phyloP scores from a whole-genome alignment of 345 rosid species.

The Excoecaria cochinchinensis region DNA sequence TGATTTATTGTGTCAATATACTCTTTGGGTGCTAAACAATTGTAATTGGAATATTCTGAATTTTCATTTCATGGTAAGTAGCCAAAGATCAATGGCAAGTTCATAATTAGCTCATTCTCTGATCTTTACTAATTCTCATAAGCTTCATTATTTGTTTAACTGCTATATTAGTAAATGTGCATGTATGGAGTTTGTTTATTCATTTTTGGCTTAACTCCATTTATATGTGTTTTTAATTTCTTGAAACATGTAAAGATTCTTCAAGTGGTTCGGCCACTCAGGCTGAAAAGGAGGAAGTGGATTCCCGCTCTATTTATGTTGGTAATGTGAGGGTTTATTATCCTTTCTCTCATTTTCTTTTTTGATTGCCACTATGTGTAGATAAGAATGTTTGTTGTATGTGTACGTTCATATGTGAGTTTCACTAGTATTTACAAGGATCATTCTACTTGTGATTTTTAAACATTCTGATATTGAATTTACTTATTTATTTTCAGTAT shows the following conservation, averaged over 20 bases:
- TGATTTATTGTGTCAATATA: background rate
- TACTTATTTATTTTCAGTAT: background rate
- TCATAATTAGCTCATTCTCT: background rate
- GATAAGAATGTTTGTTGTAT: background rate
- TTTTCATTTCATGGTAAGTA: background rate
- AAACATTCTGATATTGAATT: background rate
- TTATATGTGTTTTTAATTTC: background rate
- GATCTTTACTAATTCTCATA: background rate
- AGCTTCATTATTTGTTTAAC: background rate
- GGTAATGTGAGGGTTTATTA: conserved; percentile 81
- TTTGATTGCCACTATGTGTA: background rate
- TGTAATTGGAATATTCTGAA: background rate
- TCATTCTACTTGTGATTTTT: conserved; percentile 2
- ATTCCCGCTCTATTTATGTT: conserved; percentile 88
- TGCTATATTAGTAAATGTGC: background rate
- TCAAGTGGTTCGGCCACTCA: conserved; percentile 58
- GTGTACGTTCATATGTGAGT: background rate
- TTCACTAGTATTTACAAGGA: conserved; percentile 1
- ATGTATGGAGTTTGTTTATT: background rate
- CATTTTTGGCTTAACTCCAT: background rate
- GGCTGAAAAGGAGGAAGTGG: conserved; percentile 98
- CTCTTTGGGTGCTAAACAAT: background rate
- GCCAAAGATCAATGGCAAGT: background rate
- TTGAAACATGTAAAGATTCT: conserved; percentile 53
- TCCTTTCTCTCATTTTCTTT: conserved; percentile 13